phyloP scores from a whole-genome alignment of 192 early-diverging fungal species.

The Coemansia sp. region DNA sequence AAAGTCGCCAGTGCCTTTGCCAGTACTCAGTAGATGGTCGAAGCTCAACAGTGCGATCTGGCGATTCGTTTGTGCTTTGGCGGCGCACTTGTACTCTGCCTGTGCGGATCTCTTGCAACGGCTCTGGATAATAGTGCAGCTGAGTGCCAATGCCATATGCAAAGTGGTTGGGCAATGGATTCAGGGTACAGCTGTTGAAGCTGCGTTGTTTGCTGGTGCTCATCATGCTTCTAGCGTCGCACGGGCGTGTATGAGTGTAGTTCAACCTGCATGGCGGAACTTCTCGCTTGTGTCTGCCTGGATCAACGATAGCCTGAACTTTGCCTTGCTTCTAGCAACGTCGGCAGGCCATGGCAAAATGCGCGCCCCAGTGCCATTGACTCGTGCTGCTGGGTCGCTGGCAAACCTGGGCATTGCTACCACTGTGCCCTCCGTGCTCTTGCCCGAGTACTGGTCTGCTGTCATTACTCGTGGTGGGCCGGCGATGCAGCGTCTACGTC shows the following conservation, averaged over 20 bases:
- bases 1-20: background rate
- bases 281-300: background rate
- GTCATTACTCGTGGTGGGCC: conserved; percentile 17
- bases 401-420: conserved; percentile 16
- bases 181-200: background rate
- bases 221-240: background rate
- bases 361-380: background rate
- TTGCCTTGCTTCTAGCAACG: conserved; percentile 1
- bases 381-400: background rate
- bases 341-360: conserved; percentile 7
- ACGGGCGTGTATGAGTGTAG: background rate
- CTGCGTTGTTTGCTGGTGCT: background rate
- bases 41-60: background rate
- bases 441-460: conserved; percentile 39
- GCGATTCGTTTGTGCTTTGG: background rate
- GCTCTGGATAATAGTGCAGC: conserved; percentile 5
- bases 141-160: background rate
- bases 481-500: conserved; percentile 51
- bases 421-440: conserved; percentile 33
- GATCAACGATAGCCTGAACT: conserved; percentile 1
- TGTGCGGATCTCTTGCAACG: background rate
- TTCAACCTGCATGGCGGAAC: conserved; percentile 10
- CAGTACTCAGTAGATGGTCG: background rate
- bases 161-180: background rate
- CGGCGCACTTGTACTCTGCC: background rate